Conservation (phyloP, 345 rosid genomes). For the Rhodamnia argentea region DNA sequence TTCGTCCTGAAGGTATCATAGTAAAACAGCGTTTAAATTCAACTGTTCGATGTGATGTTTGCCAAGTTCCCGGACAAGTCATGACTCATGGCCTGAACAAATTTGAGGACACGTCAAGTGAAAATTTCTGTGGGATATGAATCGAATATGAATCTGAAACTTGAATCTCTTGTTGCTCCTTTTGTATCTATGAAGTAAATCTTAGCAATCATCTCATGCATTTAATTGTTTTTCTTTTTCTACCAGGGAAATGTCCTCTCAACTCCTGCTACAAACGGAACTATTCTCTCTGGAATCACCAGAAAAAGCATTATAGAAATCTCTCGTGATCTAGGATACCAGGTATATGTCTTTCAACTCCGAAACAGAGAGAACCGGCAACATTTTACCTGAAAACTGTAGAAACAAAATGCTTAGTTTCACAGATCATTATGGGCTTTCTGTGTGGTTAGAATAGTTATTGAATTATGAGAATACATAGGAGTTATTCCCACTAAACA, state of each 20-base stretch:
- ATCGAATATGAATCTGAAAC: background rate
- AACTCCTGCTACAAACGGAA: conserved; percentile 69
- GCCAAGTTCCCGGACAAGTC: background rate
- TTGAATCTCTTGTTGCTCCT: background rate
- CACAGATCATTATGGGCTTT: background rate
- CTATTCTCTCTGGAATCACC: conserved; percentile 68
- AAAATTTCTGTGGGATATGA: background rate
- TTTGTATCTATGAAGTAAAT: background rate
- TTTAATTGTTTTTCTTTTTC: background rate
- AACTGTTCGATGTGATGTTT: background rate
- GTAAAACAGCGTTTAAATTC: background rate
- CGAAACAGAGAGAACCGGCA: background rate
- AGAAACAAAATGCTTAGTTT: background rate
- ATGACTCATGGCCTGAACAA: background rate
- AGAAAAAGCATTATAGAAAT: conserved; percentile 69
- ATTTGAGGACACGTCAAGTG: background rate
- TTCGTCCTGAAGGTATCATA: conserved; percentile 60
- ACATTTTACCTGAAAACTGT: background rate
- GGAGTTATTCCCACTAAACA: background rate
- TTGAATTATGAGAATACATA: background rate
- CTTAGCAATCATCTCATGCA: background rate
- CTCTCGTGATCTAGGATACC: conserved; percentile 55
- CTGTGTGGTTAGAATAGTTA: background rate
- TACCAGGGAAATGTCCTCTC: conserved; percentile 51
- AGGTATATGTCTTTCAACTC: conserved; percentile 16